Conservation (phyloP, 495 filamentous ascomycete species). For the Aspergillus sclerotiicarbonarius region DNA sequence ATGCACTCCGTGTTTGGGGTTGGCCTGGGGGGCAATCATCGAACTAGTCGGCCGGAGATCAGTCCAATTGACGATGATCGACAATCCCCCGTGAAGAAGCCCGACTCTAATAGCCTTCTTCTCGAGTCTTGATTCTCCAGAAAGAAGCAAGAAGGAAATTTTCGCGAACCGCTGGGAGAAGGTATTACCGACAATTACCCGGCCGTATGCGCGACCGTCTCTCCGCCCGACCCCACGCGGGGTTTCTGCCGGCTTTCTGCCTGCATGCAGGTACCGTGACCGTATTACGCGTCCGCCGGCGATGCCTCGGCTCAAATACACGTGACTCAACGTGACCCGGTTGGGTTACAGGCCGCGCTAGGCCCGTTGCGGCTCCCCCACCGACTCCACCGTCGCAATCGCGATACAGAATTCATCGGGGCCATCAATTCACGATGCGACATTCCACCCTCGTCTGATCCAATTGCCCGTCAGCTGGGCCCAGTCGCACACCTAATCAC, state of each 20-base stretch:
- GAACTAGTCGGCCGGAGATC: not conserved
- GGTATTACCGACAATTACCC: constrained; percentile 19
- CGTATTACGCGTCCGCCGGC: constrained; percentile 12
- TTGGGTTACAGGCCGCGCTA: not conserved
- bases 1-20: not conserved
- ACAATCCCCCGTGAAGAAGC: not conserved
- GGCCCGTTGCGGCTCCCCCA: constrained; percentile 9
- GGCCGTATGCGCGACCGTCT: constrained; percentile 12
- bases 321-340: constrained; percentile 20
- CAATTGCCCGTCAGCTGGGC: not conserved
- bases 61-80: constrained; percentile 2
- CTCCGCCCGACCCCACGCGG: constrained; percentile 10
- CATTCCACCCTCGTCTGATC: not conserved
- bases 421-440: not conserved
- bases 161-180: not conserved
- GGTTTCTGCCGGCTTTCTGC: no score
- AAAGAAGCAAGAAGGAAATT: not conserved
- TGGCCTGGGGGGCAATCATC: not conserved
- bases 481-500: not conserved
- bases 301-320: constrained; percentile 13
- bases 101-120: not conserved
- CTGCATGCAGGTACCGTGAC: constrained; percentile 13
- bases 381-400: constrained; percentile 9
- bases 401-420: constrained; percentile 14
- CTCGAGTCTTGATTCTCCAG: not conserved